Evolutionary conservation across 2,329 filamentous ascomycete genomes (phyloP), one percentile per base, ranked within the genome.

Genomic region (Ophiostoma australiae): DNA sequence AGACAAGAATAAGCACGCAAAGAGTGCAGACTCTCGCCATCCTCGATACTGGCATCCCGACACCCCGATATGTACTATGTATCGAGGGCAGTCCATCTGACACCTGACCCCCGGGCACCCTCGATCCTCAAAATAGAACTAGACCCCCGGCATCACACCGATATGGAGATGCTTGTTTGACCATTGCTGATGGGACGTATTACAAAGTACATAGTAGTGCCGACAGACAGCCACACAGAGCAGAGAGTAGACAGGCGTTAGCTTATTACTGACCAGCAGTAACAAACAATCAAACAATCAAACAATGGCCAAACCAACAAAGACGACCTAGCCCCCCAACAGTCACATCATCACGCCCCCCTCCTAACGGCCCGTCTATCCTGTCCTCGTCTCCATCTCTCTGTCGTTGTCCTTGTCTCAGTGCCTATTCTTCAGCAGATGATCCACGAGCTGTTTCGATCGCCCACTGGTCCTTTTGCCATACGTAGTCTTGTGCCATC

Each of bases 301-400:
- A 58, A 31, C 52, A 58, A 27, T 27, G 23, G 27, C 58, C 58
- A 63, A 63, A 63, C 58, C 5, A 33, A n/a, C 52, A 55, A n/a
- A n/a, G n/a, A 27, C 52, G 52, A 20, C 15, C 20, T 5, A 13
- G 52, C 23, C 52, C 52, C 27, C 5, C 37, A 55, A 63, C 58
- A 27, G 58, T 63, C 58, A 13, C 27, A 17, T 63, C 27, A 58
- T n/a, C 27, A 31, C n/a, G 3, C 52, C 27, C 15, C 13, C 33
- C 11, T 61, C 27, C 7, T 63, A 63, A 63, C 58, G 58, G 52
- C n/a, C 58, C 58, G 58, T 63, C 52, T 58, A n/a, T n/a, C 52
- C 52, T 52, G 52, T 27, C 44, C 44, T 58, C 31, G 52, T 41
- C 52, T 27, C n/a, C 4, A 15, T 4, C 44, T 4, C 13, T 39